Base-by-base conservation (phyloP, 2,329 filamentous ascomycete genomes). In the Colletotrichum sp. region DNA sequence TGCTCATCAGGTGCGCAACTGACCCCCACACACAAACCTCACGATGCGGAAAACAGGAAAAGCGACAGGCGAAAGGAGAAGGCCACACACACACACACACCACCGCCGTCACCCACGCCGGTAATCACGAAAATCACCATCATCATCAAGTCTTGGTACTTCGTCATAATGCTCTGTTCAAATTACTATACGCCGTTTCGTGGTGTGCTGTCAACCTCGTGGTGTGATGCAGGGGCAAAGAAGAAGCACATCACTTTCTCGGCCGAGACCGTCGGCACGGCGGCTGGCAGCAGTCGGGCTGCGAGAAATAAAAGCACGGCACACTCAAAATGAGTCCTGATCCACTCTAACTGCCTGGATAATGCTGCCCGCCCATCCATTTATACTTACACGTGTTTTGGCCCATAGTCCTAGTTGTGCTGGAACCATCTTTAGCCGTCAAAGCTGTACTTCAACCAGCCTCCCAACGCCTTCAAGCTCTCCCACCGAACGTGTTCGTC, bases 401-500 rank as follows among this genome's bases (percentile, higher is more conserved):
- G 48, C 61, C 32, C 18, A 58, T 62, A 27, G 52, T 43, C 64
- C 27, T 25, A 25, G 70, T 69, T 22, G 70, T 58, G 22, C 28
- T 36, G 8, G 28, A 64, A 58, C 43, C 28, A n/a, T 9, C 16
- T 34, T 71, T 52, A 78, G 27, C 73, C 67, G 8, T 92, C 90
- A 79, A 92, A 92, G 84, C 89, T 92, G 80, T 92, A 92, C 87
- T 92, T 91, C 80, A 92, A 84, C 91, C 91, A 92, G 22, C 90
- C 89, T 25, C 90, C 91, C 55, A 98, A 92, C 18, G 96, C 96
- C 80, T 94, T 92, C 86, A 98, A 86, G 85, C 95, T 97, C 88
- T 98, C 96, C 95, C 96, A 98, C 82, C 96, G 90, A 62, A 98
- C 95, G 75, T 92, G 93, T 87, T 98, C 96, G 81, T 98, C 95